phyloP scores from a whole-genome alignment of 1,139 yeast species.

The Lizanozyma gosingica region DNA sequence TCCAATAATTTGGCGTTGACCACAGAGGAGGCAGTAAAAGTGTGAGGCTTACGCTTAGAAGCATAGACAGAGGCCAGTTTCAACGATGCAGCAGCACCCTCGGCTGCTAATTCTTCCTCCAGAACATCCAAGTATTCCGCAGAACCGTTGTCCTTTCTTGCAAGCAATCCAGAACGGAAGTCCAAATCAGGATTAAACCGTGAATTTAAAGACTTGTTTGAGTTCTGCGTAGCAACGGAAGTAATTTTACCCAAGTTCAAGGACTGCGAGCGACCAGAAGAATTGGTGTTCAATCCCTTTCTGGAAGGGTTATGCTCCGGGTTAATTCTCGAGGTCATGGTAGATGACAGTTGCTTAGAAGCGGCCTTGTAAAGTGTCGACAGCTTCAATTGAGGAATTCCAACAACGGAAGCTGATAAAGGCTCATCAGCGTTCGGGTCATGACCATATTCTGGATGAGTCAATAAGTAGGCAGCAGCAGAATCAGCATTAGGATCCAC shows the following conservation, averaged over 20 bases:
- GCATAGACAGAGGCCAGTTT: constrained; percentile 18
- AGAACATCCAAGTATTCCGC: constrained; percentile 20
- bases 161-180: constrained; percentile 32
- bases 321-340: constrained; percentile 40
- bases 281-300: constrained; percentile 35
- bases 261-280: constrained; percentile 16
- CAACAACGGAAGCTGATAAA: background rate
- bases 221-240: constrained; percentile 35
- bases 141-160: constrained; percentile 8
- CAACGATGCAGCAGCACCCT: constrained; percentile 30
- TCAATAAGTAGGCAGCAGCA: constrained; percentile 22
- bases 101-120: constrained; percentile 29
- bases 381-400: background rate
- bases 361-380: constrained; percentile 30
- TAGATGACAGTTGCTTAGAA: constrained; percentile 13
- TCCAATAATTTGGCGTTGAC: constrained; percentile 50
- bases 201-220: constrained; percentile 30
- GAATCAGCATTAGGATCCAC: constrained; percentile 39
- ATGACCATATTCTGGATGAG: background rate
- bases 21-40: constrained; percentile 33
- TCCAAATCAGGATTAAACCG: constrained; percentile 38
- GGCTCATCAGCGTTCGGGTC: background rate
- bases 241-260: constrained; percentile 35
- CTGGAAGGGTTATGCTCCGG: constrained; percentile 35
- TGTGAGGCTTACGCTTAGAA: constrained; percentile 11